Percentiles rank a stretch among this genome's conserved stretches.
Conservation (phyloP, 768 basidiomycete species). For the Melanogaster broomeanus region DNA sequence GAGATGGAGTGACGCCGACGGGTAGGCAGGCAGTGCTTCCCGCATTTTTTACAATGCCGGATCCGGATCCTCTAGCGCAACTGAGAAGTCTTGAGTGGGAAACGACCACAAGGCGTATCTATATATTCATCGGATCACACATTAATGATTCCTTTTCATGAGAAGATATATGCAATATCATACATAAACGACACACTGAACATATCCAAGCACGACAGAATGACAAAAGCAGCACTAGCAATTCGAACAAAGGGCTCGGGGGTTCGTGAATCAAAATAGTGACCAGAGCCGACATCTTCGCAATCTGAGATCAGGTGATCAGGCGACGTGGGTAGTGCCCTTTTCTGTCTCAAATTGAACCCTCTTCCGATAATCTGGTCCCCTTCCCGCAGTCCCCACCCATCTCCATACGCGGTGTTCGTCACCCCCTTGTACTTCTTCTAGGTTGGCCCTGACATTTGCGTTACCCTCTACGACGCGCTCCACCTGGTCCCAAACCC, state of each 20-base stretch:
- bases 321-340: conserved; percentile 25
- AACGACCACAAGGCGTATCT: conserved; percentile 20
- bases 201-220: conserved; percentile 13
- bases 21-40: conserved; percentile 27
- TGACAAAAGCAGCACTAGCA: conserved; percentile 13
- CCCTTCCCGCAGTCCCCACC: conserved; percentile 60
- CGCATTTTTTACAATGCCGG: conserved; percentile 30
- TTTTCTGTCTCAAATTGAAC: conserved; percentile 27
- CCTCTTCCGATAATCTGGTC: conserved; percentile 36
- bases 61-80: conserved; percentile 30
- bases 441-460: conserved; percentile 83
- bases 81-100: conserved; percentile 21
- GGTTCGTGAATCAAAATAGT: conserved; percentile 18
- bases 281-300: conserved; percentile 12
- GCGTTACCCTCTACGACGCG: conserved; percentile 86
- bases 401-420: conserved; percentile 91
- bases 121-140: conserved; percentile 25
- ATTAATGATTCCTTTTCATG: conserved; percentile 19
- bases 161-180: conserved; percentile 23
- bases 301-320: conserved; percentile 16
- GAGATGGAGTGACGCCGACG: conserved; percentile 17
- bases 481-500: conserved; percentile 84
- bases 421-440: conserved; percentile 84
- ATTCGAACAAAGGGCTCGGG: conserved; percentile 22
- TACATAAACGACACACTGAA: conserved; percentile 14